Evolutionary conservation across 129 eudicot species (phyloP).

Genomic region (Artemisia annua): DNA sequence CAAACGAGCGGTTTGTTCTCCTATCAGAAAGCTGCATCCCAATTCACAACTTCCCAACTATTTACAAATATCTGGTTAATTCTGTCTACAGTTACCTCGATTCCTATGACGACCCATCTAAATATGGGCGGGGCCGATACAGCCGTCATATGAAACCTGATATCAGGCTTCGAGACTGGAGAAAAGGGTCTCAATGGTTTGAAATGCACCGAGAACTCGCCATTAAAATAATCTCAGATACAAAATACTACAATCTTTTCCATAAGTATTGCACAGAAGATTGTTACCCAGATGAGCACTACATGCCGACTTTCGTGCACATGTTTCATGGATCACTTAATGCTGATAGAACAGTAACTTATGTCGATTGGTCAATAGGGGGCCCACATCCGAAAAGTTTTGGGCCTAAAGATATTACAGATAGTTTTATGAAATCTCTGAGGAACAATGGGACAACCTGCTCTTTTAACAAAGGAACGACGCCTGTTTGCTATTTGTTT

Average conservation of each 20-base stretch:
- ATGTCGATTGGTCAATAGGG: constrained; percentile 70
- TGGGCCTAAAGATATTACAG: constrained; percentile 49
- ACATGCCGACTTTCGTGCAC: constrained; percentile 64
- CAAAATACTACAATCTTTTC: constrained; percentile 68
- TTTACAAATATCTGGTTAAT: constrained; percentile 60
- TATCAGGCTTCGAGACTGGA: constrained; percentile 62
- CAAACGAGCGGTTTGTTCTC: constrained; percentile 80
- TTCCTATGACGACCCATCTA: constrained; percentile 71
- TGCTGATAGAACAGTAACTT: constrained; percentile 69
- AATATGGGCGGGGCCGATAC: constrained; percentile 83
- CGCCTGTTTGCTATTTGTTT: constrained; percentile 59
- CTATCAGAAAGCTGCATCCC: constrained; percentile 95
- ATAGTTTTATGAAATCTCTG: constrained; percentile 42
- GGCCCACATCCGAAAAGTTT: constrained; percentile 81
- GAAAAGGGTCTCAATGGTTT: constrained; percentile 96
- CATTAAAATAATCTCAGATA: constrained; percentile 50
- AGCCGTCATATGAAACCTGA: constrained; percentile 62
- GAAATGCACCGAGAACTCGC: constrained; percentile 68
- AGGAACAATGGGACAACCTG: constrained; percentile 69
- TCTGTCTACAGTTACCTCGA: constrained; percentile 70
- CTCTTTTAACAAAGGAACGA: constrained; percentile 44
- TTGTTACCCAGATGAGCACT: constrained; percentile 90
- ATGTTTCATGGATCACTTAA: constrained; percentile 60
- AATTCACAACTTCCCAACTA: constrained; percentile 62
- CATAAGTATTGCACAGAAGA: constrained; percentile 60